Evolutionary conservation across 768 basidiomycete genomes (phyloP), one percentile per base, ranked within the genome.

Genomic region (Agrocybe chaxingu): DNA sequence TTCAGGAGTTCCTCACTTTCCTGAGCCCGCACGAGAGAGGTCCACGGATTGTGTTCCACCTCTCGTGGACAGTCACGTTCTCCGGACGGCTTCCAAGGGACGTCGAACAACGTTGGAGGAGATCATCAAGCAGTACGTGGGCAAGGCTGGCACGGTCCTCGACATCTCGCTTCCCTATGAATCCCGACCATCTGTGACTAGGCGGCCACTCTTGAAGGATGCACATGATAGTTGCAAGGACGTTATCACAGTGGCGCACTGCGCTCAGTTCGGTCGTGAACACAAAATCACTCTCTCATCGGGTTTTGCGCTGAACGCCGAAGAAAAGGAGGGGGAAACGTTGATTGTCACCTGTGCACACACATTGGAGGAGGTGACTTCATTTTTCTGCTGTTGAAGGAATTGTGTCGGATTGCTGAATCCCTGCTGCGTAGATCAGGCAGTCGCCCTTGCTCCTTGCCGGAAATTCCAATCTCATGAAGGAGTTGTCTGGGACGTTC

Each of bases 261-360:
- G 77, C 41, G 63, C 70, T 4, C 67, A 68, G 33, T 63, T 67
- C 36, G 67, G 59, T 0, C 51, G 56, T 13, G 58, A 70, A 18
- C 67, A 75, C 55, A 77, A 77, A 61, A 64, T 85, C 19, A 70
- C 74, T 3, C 60, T 83, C 9, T 79, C 76, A 37, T 82, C 81
- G 12, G 84, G 80, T 2, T 86, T 87, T 62, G 75, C 72, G 4
- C 55, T 87, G 44, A 69, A 76, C 51, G 56, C 51, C 47, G 60
- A 42, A 42, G 60, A 42, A 32, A 51, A 29, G 9, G 54, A 41
- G 49, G 61, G 47, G 51, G 61, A 71, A 48, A 58, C 68, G 7
- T 54, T 79, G 11, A 57, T 85, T 33, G 52, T 83, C 18, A 79
- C 79, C 8, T 86, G 84, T 57, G 80, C 78, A 6, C 85, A 86